These are phyloP conservation scores for Sapria himalayana DNA, from an alignment of 345 rosid genomes.

Conservation along the genomic window DNA sequence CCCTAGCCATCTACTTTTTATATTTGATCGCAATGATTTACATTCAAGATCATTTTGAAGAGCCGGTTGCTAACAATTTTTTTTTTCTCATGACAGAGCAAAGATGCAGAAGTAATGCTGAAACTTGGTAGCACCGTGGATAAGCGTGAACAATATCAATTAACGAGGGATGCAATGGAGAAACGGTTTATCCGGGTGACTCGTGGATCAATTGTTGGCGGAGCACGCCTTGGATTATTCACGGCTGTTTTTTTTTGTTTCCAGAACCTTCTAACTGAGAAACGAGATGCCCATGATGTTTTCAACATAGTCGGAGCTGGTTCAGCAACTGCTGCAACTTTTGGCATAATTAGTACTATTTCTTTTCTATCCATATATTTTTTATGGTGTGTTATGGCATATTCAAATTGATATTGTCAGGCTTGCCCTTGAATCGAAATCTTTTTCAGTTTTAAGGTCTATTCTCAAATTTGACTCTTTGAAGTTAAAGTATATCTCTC, in stretches of 20 bases:
- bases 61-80: not conserved
- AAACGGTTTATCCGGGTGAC: slow-evolving; percentile 68
- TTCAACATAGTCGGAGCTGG: slow-evolving; percentile 75
- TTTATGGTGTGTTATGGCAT: not conserved
- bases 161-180: slow-evolving; percentile 96
- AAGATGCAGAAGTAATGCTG: slow-evolving; percentile 89
- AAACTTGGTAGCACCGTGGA: slow-evolving; percentile 89
- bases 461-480: too few species aligned
- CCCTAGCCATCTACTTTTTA: too few species aligned
- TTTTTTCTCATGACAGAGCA: slow-evolving; percentile 33
- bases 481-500: too few species aligned
- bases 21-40: too few species aligned
- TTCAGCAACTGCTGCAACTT: slow-evolving; percentile 81
- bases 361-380: not conserved
- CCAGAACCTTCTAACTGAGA: slow-evolving; percentile 66
- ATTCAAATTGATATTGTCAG: too few species aligned
- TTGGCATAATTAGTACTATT: slow-evolving; percentile 53
- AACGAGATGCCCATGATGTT: slow-evolving; percentile 61
- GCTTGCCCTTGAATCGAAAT: too few species aligned
- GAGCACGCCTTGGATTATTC: slow-evolving; percentile 79
- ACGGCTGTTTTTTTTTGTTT: slow-evolving; percentile 65
- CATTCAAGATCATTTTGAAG: too few species aligned
- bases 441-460: too few species aligned
- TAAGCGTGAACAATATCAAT: slow-evolving; percentile 63
- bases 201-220: slow-evolving; percentile 80